Evolutionary conservation across 352 stramenopile species (phyloP), one percentile per base, ranked within the genome.

Genomic region (Globisporangium iwayamae): DNA sequence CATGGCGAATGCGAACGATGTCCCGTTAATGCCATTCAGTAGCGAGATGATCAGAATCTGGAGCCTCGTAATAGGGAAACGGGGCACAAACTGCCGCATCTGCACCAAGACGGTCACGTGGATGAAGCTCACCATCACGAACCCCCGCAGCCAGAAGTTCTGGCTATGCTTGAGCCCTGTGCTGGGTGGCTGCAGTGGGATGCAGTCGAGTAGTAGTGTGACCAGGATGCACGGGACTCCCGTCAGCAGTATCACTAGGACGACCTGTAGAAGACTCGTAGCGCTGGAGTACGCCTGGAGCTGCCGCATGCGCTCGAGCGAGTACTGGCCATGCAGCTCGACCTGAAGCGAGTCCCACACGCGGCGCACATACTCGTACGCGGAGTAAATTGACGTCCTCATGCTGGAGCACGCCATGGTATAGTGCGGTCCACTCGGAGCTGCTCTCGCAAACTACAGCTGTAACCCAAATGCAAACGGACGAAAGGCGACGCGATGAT

Each of bases 291-390:
- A 58, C 8, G 18, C 10, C 46, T 50, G 30, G 0, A 64, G n/a
- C 6, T 32, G 43, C 0, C 41, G 20, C 58, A 64, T 51, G 10
- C 59, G 47, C 59, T 65, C 59, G 47, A 28, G n/a, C 14, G 55
- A 61, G 38, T 52, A 61, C 55, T 61, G 34, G 5, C 55, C 55
- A 16, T 61, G 55, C 20, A 65, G 47, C 46, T 65, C 47, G 46
- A 65, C 47, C 28, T 65, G 36, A 4, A 65, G 10, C 11, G 58
- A 34, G 18, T 57, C 32, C 58, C 58, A 64, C 0, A 7, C n/a
- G 25, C 28, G 41, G 11, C 28, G 25, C 20, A 55, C 47, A 30
- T 30, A 18, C 10, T 20, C 7, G n/a, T 30, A 53, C n/a, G 47
- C 18, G 8, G 47, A 28, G 10, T 14, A 14, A 3, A 46, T 16